Conservation (phyloP, 2,329 filamentous ascomycete species). For the Pseudogymnoascus sp. region DNA sequence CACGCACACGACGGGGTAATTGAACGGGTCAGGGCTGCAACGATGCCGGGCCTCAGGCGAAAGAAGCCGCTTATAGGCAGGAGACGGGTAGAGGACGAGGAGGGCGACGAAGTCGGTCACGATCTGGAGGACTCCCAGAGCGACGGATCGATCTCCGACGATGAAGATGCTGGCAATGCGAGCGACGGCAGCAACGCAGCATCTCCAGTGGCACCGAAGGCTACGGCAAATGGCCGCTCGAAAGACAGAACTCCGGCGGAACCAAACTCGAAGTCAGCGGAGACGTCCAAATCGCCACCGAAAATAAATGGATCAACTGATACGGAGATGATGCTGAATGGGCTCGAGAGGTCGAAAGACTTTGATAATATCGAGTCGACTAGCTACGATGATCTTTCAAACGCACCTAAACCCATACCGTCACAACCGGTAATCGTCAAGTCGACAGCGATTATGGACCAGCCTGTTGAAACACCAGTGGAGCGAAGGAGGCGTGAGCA, state of each 20-base stretch:
- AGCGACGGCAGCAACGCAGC: slow-evolving; percentile 54
- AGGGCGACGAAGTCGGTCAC: slow-evolving; percentile 55
- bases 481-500: slow-evolving; percentile 76
- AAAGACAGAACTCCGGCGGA: slow-evolving; percentile 23
- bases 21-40: slow-evolving; percentile 6
- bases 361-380: slow-evolving; percentile 10
- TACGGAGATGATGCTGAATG: slow-evolving; percentile 52
- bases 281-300: slow-evolving; percentile 30
- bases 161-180: slow-evolving; percentile 53
- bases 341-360: slow-evolving; percentile 26
- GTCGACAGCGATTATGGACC: slow-evolving; percentile 32
- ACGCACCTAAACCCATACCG: not conserved
- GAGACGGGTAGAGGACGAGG: slow-evolving; percentile 62
- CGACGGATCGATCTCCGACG: slow-evolving; percentile 54
- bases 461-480: slow-evolving; percentile 48
- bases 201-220: slow-evolving; percentile 19
- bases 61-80: slow-evolving; percentile 60
- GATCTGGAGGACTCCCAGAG: slow-evolving; percentile 55
- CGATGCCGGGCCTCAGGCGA: slow-evolving; percentile 23
- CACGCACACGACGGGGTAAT: slow-evolving; percentile 3
- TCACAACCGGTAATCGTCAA: slow-evolving; percentile 22
- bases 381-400: not conserved
- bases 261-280: slow-evolving; percentile 25
- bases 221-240: slow-evolving; percentile 29
- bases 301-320: slow-evolving; percentile 36